Evolutionary conservation across 805 yeast genomes (phyloP), one percentile per base, ranked within the genome.

Genomic region (Saccharomycopsis fodiens): DNA sequence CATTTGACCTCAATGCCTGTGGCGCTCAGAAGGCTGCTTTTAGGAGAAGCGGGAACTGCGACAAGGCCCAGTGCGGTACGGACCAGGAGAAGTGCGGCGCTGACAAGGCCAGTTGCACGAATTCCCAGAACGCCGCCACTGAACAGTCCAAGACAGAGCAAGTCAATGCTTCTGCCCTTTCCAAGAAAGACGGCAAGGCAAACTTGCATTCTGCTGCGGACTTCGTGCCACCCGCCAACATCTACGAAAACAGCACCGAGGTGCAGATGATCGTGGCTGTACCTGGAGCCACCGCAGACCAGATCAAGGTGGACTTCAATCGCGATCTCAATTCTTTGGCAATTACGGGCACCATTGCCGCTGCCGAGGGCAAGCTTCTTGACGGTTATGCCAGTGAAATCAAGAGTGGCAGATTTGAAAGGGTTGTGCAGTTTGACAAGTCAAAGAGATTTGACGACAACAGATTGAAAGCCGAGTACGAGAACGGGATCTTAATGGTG

Each of bases 201-300:
- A 37, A 25, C 29, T 25, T 25, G 29, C 6, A 25, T 6, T 10
- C 29, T 25, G 10, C 6, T 6, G 36, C 45, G 15, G 56, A 48
- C 12, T 41, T 67, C 16, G 56, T 63, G 16, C 74, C 75, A 42
- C 73, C 76, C 13, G 64, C 72, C 39, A 76, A 73, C 51, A 59
- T 73, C 32, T 56, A 69, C 48, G 77, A 73, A 25, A 63, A 66
- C 38, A 71, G 69, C 3, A 58, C 64, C 38, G 54, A 59, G 16
- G 72, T 68, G 50, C 67, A 64, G 36, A 55, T 73, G 31, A 66
- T 65, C 31, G 62, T 72, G 3, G 66, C 76, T 1, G 59, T 73
- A 43, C 75, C 78, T 7, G 78, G 78, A 44, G 74, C 73, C 16
- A 50, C 62, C 2, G 68, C 66, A 54, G 72, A 72, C 17, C 59